Evolutionary conservation across 2,329 filamentous ascomycete genomes (phyloP).

Genomic region (Peltaster fructicola): DNA sequence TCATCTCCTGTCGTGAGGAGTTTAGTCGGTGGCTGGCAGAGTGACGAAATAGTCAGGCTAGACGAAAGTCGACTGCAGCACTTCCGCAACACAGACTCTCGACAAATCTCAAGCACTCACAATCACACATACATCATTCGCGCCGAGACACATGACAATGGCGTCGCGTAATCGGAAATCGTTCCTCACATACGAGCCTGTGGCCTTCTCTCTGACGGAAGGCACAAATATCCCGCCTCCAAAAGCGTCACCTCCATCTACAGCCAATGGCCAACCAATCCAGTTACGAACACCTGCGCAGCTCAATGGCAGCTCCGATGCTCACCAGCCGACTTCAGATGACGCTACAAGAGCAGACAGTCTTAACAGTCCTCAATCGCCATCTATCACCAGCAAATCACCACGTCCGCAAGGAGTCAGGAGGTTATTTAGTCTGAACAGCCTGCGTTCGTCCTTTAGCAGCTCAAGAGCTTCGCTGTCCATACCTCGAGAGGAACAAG

Average conservation of each 20-base stretch:
- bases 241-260: constrained; percentile 10
- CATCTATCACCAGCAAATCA: constrained; percentile 5
- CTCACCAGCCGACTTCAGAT: constrained; percentile 2
- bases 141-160: constrained; percentile 3
- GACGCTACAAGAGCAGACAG: constrained; percentile 9
- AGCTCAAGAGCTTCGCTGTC: constrained; percentile 17
- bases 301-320: neutral
- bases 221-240: constrained; percentile 13
- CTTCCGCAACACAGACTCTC: too few relatives aligned
- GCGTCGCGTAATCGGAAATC: constrained; percentile 5
- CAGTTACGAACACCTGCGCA: neutral
- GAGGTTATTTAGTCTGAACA: constrained; percentile 17
- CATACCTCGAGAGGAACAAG: constrained; percentile 7
- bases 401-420: constrained; percentile 6
- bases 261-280: constrained; percentile 1
- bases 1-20: too few relatives aligned
- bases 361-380: constrained; percentile 9
- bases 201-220: constrained; percentile 11
- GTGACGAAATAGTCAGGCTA: too few relatives aligned
- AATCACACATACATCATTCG: too few relatives aligned
- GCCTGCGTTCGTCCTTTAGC: constrained; percentile 19
- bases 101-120: too few relatives aligned
- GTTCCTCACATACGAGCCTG: constrained; percentile 9
- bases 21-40: too few relatives aligned
- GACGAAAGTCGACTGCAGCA: too few relatives aligned